Evolutionary conservation across 192 early-diverging fungal species (phyloP), one percentile per base, ranked within the genome.

Genomic region (Cetraspora pellucida): DNA sequence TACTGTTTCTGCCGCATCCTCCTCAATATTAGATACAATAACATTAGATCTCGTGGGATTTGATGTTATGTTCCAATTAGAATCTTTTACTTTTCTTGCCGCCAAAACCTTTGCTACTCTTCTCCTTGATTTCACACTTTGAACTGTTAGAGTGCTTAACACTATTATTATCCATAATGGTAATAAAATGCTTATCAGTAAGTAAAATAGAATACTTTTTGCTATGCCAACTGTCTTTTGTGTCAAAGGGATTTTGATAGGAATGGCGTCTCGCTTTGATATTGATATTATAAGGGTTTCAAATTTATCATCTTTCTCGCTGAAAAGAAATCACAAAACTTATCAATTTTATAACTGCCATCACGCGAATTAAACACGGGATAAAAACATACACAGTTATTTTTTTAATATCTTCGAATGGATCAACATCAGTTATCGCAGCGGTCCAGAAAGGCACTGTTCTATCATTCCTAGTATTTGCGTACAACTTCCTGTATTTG

Each of bases 371-470:
- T 1, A 31, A 67, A 6, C 6, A 71, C 50, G 2, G 7, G 25
- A 28, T 58, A 19, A 47, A 16, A 31, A 17, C 81, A 77, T 86
- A 89, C 87, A 89, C 77, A 19, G 84, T 80, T 19, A 89, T 16
- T 14, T 76, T 28, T 6, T 82, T 77, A 8, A 85, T 46, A 9
- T 83, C 72, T n/a, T 61, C 25, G 55, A 88, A 88, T 17, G 82
- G 82, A 74, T 87, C 77, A 10, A 80, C 79, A 44, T 82, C 81
- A 27, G 81, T 74, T 43, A 90, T 84, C 23, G 85, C 82, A 16
- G 87, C 87, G 0, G 89, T 90, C 89, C 89, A 90, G 65, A 84
- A 87, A 23, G 87, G 89, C 0, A 90, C 89, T n/a, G 81, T 85
- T 64, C 83, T 79, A 63, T 90, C 89, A 58, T 87, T 84, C 0